These are phyloP conservation scores for Fusarium illudens DNA, from an alignment of 2,329 filamentous ascomycete genomes.

Conservation along the genomic window DNA sequence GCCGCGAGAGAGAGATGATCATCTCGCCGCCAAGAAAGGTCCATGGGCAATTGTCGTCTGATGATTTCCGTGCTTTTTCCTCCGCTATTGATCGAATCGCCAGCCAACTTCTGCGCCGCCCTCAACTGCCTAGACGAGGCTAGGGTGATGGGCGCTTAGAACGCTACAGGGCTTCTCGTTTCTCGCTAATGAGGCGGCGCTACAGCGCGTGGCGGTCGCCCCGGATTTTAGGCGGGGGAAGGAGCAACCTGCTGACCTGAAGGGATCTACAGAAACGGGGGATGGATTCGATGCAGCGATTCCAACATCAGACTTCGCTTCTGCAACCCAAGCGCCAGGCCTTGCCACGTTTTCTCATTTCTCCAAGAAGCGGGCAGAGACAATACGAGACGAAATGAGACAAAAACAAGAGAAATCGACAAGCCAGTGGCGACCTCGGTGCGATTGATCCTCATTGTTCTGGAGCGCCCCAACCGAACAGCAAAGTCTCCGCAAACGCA, in stretches of 20 bases:
- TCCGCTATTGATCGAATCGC: neutral
- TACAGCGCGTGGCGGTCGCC: conserved; percentile 8
- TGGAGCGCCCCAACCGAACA: neutral
- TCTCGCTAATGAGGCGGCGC: neutral
- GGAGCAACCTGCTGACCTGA: conserved; percentile 15
- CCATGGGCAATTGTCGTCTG: conserved; percentile 33
- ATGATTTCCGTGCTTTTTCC: conserved; percentile 20
- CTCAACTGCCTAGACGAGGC: conserved; percentile 3
- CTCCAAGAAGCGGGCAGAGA: neutral
- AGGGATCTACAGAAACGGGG: neutral
- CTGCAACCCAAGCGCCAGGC: conserved; percentile 1
- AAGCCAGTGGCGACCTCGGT: conserved; percentile 12
- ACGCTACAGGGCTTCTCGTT: conserved; percentile 12
- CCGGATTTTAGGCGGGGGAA: conserved; percentile 19
- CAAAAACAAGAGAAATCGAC: neutral
- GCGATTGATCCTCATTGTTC: too few species aligned
- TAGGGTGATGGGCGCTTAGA: neutral
- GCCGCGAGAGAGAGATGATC: conserved; percentile 29
- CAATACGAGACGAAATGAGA: neutral
- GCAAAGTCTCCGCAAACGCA: neutral
- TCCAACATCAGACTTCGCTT: conserved; percentile 3
- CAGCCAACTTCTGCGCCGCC: neutral
- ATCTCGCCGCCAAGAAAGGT: conserved; percentile 21
- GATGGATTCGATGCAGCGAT: neutral
- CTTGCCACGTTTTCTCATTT: conserved; percentile 1